These are phyloP conservation scores for Liquidambar formosana DNA, from an alignment of 164 flowering plant genomes.

Conservation along the genomic window DNA sequence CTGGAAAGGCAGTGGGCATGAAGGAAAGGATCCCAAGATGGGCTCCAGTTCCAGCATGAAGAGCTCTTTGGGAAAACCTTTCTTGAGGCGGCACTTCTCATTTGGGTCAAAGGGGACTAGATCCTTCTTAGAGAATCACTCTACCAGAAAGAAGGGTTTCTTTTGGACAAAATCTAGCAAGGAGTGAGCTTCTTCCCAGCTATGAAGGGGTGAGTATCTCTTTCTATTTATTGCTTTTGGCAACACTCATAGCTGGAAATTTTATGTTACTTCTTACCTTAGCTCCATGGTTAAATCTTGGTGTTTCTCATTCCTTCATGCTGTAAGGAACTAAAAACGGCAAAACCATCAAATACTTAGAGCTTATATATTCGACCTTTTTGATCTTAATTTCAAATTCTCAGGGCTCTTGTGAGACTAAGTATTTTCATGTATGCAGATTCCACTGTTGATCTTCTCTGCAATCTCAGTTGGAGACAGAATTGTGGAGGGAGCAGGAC, in stretches of 20 bases:
- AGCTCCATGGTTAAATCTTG: not conserved
- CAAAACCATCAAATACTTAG: too few species aligned
- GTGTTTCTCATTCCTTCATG: not conserved
- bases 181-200: constrained; percentile 14
- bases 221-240: not conserved
- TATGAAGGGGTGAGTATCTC: constrained; percentile 17
- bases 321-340: not conserved
- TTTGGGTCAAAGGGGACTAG: constrained; percentile 62
- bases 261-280: not conserved
- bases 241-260: not conserved
- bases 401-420: not conserved
- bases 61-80: constrained; percentile 61
- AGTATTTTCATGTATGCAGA: constrained; percentile 5
- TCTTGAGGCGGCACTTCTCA: constrained; percentile 77
- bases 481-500: constrained; percentile 7
- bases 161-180: constrained; percentile 53
- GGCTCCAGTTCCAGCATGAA: constrained; percentile 60
- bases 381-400: not conserved
- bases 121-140: constrained; percentile 26
- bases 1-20: constrained; percentile 29
- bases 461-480: constrained; percentile 13
- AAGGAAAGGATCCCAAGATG: constrained; percentile 51
- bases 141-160: constrained; percentile 36
- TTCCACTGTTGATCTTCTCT: constrained; percentile 8
- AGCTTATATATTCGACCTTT: not conserved